Evolutionary conservation across 371 early-diverging fungal species (phyloP), one percentile per base, ranked within the genome.

Genomic region (Circinella minor): DNA sequence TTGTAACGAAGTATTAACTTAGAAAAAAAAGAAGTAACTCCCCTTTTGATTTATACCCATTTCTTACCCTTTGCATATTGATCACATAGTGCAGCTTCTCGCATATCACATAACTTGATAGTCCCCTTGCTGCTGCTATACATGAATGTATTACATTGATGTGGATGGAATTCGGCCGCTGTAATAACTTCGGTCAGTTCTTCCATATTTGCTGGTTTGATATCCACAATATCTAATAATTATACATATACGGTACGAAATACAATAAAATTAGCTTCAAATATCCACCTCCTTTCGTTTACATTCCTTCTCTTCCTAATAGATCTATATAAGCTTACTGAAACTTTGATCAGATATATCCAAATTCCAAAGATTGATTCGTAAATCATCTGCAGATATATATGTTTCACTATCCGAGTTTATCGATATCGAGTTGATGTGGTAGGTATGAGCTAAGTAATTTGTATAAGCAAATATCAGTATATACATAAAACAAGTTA

Each of bases 181-280:
- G 98, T 98, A 69, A 98, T 97, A 57, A 98, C 98, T 78, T 96
- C 97, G 27, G 94, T 95, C 71, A 97, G 79, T 68, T 98, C 98
- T 71, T 96, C 96, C 93, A 95, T 94, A 73, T 94, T 96, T 18
- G 92, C 91, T 27, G 98, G 97, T 79, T 98, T 98, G 69, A 97
- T 95, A 77, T 98, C 98, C 27, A 98, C 95, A 76, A 96, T 93
- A 75, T 94, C 94, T 83, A 73, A 36, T 4, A 20, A 3, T 27
- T 27, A 27, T 27, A 27, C 27, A 27, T 27, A 27, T 27, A 27
- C 27, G 27, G 27, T 27, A 27, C 27, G 27, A 27, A 27, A 27
- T 27, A 43, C 43, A 43, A 9, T 43, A 9, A 6, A 43, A 11
- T 43, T 43, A 43, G 43, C 43, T 43, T 43, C 6, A 43, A 43